Conservation (phyloP, 805 yeast species). For the Candida boleticola region DNA sequence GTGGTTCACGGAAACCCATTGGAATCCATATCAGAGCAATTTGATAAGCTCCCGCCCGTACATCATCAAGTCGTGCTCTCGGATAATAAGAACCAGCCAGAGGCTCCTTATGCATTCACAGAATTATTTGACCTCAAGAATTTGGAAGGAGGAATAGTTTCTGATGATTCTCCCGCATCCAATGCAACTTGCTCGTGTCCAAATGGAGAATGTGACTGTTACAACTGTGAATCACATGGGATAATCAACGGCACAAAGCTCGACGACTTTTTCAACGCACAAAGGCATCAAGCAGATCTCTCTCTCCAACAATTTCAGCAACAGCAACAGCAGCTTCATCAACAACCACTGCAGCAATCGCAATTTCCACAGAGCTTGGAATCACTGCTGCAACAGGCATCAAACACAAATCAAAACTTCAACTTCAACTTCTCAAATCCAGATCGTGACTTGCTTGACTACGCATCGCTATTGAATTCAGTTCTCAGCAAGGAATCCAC, state of each 20-base stretch:
- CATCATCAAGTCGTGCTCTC: constrained; percentile 1
- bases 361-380: too few species aligned
- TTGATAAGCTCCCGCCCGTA: background rate
- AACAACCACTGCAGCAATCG: background rate
- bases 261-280: constrained; percentile 32
- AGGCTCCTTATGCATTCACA: background rate
- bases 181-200: constrained; percentile 24
- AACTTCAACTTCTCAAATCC: too few species aligned
- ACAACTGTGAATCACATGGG: constrained; percentile 45
- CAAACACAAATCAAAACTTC: too few species aligned
- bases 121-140: background rate
- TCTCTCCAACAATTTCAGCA: background rate
- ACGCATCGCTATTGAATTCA: background rate
- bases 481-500: background rate
- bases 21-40: background rate
- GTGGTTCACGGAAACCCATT: constrained; percentile 27
- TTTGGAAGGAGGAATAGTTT: background rate
- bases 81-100: background rate
- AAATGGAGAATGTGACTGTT: constrained; percentile 31
- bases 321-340: background rate
- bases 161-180: constrained; percentile 1
- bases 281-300: background rate
- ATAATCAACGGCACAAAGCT: constrained; percentile 41
- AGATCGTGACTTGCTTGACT: background rate
- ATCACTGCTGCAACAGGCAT: too few species aligned